Evolutionary conservation across 768 basidiomycete species (phyloP).

Genomic region (Lanmaoa pseudosensibilis): DNA sequence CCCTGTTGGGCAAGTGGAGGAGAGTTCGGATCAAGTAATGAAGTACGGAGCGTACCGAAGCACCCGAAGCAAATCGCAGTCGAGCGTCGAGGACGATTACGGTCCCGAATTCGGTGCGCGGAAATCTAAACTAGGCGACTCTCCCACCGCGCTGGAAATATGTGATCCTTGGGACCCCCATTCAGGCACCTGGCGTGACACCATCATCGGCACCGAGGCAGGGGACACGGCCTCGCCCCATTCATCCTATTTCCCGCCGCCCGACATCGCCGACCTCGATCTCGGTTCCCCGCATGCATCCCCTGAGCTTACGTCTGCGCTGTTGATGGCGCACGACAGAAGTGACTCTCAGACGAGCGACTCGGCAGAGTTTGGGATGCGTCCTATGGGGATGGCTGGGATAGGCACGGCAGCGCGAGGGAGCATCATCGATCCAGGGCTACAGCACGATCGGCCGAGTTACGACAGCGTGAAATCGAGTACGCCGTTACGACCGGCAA

Average conservation of each 20-base stretch:
- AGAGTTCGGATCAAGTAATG: slow-evolving; percentile 12
- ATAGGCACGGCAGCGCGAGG: slow-evolving; percentile 44
- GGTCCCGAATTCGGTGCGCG: slow-evolving; percentile 13
- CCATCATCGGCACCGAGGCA: slow-evolving; percentile 29
- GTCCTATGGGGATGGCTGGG: slow-evolving; percentile 42
- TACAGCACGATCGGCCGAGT: slow-evolving; percentile 14
- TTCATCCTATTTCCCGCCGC: slow-evolving; percentile 12
- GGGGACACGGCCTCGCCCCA: slow-evolving; percentile 10
- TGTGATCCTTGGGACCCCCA: slow-evolving; percentile 27
- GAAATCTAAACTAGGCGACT: slow-evolving; percentile 1
- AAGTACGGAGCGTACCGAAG: slow-evolving; percentile 37
- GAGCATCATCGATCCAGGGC: slow-evolving; percentile 24
- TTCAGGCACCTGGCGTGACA: slow-evolving; percentile 28
- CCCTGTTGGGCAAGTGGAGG: slow-evolving; percentile 13
- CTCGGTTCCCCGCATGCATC: slow-evolving; percentile 25
- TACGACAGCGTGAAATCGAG: slow-evolving; percentile 13
- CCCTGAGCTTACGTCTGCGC: slow-evolving; percentile 31
- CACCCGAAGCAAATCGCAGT: slow-evolving; percentile 29
- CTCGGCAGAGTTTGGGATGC: slow-evolving; percentile 23
- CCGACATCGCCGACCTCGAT: neutral
- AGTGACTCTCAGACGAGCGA: slow-evolving; percentile 15
- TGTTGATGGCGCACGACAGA: slow-evolving; percentile 34
- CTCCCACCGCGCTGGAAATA: slow-evolving; percentile 4
- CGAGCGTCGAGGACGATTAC: slow-evolving; percentile 17
- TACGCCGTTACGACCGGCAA: slow-evolving; percentile 2